Conservation (phyloP, 2,329 filamentous ascomycete genomes). For the Xylariaceae sp. region DNA sequence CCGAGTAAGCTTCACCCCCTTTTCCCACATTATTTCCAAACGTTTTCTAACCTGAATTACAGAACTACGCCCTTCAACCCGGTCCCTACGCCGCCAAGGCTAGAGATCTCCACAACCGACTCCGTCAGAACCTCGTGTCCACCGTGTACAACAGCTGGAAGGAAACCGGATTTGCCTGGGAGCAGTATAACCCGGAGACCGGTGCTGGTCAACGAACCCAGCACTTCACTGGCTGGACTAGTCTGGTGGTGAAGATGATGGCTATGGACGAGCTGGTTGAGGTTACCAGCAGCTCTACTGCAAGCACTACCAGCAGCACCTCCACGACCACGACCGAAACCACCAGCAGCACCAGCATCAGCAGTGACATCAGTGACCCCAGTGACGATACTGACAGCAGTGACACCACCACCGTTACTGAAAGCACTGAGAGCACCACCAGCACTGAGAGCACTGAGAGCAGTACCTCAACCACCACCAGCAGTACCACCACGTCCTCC, state of each 20-base stretch:
- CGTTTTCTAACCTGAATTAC: slow-evolving; percentile 6
- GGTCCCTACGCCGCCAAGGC: slow-evolving; percentile 68
- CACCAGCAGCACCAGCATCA: neutral
- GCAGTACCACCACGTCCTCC: neutral
- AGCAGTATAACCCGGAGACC: slow-evolving; percentile 94
- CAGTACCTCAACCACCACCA: neutral
- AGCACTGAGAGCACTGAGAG: neutral
- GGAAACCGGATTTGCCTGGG: slow-evolving; percentile 94
- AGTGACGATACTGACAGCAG: neutral
- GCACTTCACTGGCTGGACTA: slow-evolving; percentile 99
- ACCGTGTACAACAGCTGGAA: slow-evolving; percentile 86
- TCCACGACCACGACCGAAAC: slow-evolving; percentile 30
- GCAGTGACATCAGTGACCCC: neutral
- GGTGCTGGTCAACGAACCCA: slow-evolving; percentile 91
- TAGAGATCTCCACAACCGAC: slow-evolving; percentile 64
- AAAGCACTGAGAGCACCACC: neutral
- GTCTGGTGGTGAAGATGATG: slow-evolving; percentile 95
- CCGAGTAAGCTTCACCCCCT: slow-evolving; percentile 50
- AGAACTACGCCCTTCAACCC: slow-evolving; percentile 59
- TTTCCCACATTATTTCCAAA: neutral
- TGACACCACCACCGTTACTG: neutral
- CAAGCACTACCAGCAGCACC: slow-evolving; percentile 37
- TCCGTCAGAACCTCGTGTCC: slow-evolving; percentile 79
- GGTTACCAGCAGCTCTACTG: slow-evolving; percentile 24
- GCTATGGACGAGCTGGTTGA: slow-evolving; percentile 68